A percentile compares a stretch with the other conserved stretches of the same genome.
Conservation (phyloP, 2,329 filamentous ascomycete species). For the Balansia obtecta region DNA sequence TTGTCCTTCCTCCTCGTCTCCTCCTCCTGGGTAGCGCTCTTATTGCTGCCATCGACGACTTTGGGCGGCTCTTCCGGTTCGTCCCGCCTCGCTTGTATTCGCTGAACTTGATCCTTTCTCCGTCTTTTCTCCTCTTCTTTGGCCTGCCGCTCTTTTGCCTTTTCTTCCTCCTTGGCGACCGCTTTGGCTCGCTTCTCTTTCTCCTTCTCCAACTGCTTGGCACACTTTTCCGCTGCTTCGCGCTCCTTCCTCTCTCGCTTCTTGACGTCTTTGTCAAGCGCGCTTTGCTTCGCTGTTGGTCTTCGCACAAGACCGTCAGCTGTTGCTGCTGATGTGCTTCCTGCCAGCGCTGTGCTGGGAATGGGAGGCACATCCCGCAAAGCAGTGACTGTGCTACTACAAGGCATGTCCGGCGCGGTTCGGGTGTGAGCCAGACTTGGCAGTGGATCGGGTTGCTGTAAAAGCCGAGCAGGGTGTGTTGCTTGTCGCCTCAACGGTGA, state of each 20-base stretch:
- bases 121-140: constrained; percentile 19
- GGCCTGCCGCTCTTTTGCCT: constrained; percentile 13
- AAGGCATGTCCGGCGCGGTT: constrained; percentile 40
- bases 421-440: constrained; percentile 51
- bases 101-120: constrained; percentile 43
- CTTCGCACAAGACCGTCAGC: constrained; percentile 8
- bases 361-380: constrained; percentile 10
- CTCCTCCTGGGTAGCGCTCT: constrained; percentile 42
- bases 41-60: constrained; percentile 55
- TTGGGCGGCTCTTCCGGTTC: constrained; percentile 51
- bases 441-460: constrained; percentile 39
- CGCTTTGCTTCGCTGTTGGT: constrained; percentile 15
- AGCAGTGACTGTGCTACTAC: constrained; percentile 8
- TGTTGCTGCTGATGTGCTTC: neutral
- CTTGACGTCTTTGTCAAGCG: constrained; percentile 46
- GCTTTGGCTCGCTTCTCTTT: constrained; percentile 28
- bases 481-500: constrained; percentile 35
- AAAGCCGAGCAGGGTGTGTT: constrained; percentile 34
- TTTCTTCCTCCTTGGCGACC: constrained; percentile 20
- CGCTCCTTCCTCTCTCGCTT: constrained; percentile 58
- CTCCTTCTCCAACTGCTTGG: constrained; percentile 31
- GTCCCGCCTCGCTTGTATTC: constrained; percentile 37
- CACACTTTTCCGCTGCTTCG: constrained; percentile 42
- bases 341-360: neutral
- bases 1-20: constrained; percentile 26